A percentile compares a stretch with the other conserved stretches of the same genome.
phyloP scores from a whole-genome alignment of 768 basidiomycete genomes.

The Cystofilobasidium macerans region DNA sequence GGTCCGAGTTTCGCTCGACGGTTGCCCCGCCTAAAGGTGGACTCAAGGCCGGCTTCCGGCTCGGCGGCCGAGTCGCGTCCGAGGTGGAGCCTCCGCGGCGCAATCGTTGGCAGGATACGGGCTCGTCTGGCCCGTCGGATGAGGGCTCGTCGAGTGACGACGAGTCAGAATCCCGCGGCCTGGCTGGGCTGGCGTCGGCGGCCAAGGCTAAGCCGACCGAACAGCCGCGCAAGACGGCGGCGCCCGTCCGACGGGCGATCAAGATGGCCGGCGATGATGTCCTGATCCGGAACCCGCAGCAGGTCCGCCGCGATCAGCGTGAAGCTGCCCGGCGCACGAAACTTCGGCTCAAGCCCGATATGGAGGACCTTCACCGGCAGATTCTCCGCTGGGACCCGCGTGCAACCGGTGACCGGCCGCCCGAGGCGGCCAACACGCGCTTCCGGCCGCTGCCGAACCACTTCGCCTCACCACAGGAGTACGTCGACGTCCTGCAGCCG shows the following conservation, averaged over 20 bases:
- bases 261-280: slow-evolving; percentile 40
- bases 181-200: slow-evolving; percentile 7
- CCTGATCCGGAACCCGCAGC: slow-evolving; percentile 42
- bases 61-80: not conserved
- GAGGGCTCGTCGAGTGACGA: slow-evolving; percentile 18
- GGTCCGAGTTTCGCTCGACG: not conserved
- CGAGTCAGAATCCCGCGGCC: slow-evolving; percentile 11
- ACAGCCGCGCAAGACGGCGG: not conserved
- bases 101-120: slow-evolving; percentile 7
- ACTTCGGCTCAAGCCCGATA: slow-evolving; percentile 68
- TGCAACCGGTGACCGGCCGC: slow-evolving; percentile 10
- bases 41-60: not conserved
- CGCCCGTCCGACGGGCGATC: slow-evolving; percentile 9
- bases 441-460: slow-evolving; percentile 9
- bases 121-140: slow-evolving; percentile 12
- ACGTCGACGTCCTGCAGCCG: slow-evolving; percentile 67
- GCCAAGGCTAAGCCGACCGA: not conserved
- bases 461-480: slow-evolving; percentile 58
- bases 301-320: slow-evolving; percentile 44
- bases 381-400: slow-evolving; percentile 76
- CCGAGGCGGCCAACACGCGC: slow-evolving; percentile 41
- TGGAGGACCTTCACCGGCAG: slow-evolving; percentile 61
- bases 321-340: slow-evolving; percentile 55
- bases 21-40: not conserved
- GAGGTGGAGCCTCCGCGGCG: slow-evolving; percentile 3